Evolutionary conservation across 176 grass and related monocot species (phyloP).

Genomic region (Carex myosuroides): DNA sequence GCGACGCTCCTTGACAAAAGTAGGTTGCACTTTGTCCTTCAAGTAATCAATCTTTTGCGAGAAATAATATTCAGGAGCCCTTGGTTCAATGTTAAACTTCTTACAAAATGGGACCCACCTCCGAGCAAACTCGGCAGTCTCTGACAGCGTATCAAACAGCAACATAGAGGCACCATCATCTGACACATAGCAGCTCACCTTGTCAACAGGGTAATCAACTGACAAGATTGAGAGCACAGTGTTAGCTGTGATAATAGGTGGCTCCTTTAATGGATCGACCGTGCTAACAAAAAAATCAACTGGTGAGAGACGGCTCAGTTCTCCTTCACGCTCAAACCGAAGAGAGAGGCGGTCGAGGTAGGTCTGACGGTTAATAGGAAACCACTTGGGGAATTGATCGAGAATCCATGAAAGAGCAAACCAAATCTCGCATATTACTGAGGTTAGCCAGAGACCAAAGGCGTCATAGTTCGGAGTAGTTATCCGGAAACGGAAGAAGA

Average conservation of each 20-base stretch:
- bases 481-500: slow-evolving; percentile 90
- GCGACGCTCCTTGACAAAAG: slow-evolving; percentile 82
- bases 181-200: slow-evolving; percentile 87
- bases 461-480: slow-evolving; percentile 74
- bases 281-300: slow-evolving; percentile 84
- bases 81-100: slow-evolving; percentile 80
- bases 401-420: slow-evolving; percentile 98
- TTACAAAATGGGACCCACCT: slow-evolving; percentile 98
- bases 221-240: slow-evolving; percentile 88
- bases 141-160: slow-evolving; percentile 73
- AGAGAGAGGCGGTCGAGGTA: slow-evolving; percentile 88
- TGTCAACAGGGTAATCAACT: slow-evolving; percentile 88
- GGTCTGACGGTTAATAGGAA: slow-evolving; percentile 76
- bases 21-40: slow-evolving; percentile 96
- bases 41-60: slow-evolving; percentile 97
- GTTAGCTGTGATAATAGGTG: slow-evolving; percentile 90
- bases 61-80: slow-evolving; percentile 94
- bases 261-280: slow-evolving; percentile 97
- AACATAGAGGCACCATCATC: slow-evolving; percentile 96
- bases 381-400: slow-evolving; percentile 97
- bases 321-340: slow-evolving; percentile 71
- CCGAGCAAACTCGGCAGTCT: slow-evolving; percentile 86
- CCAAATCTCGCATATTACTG: slow-evolving; percentile 93
- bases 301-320: slow-evolving; percentile 43
- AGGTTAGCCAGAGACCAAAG: slow-evolving; percentile 64